Percentiles rank a stretch among this genome's conserved stretches.
Evolutionary conservation across 352 stramenopile genomes (phyloP).

Genomic region (Aphanomyces stellatus): DNA sequence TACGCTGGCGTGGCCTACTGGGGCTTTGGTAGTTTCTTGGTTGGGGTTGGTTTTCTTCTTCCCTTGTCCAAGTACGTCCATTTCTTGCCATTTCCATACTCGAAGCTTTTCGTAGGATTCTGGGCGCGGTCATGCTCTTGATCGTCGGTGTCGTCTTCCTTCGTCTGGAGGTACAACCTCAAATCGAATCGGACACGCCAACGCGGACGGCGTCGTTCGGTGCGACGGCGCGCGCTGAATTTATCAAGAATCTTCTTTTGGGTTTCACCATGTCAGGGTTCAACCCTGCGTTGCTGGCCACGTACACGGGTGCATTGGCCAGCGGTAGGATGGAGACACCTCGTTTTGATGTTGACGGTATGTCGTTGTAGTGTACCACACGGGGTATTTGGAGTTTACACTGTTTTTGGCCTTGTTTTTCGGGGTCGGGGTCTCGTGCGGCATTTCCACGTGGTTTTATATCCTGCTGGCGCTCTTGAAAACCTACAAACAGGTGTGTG

Average conservation of each 20-base stretch:
- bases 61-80: constrained; percentile 82
- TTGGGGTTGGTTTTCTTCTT: constrained; percentile 70
- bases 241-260: constrained; percentile 76
- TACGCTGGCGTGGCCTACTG: constrained; percentile 84
- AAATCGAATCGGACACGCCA: constrained; percentile 51
- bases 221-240: constrained; percentile 39
- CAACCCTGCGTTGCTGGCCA: constrained; percentile 75
- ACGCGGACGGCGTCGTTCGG: constrained; percentile 22
- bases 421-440: constrained; percentile 66
- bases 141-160: constrained; percentile 75
- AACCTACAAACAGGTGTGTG: constrained; percentile 83
- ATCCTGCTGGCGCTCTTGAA: constrained; percentile 74
- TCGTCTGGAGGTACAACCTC: constrained; percentile 68
- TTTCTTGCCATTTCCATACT: neutral
- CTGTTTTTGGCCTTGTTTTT: constrained; percentile 80
- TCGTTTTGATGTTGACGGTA: neutral
- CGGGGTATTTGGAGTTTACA: constrained; percentile 80
- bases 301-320: constrained; percentile 81
- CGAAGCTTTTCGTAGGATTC: constrained; percentile 32
- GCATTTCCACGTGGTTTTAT: constrained; percentile 86
- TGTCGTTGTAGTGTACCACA: constrained; percentile 63
- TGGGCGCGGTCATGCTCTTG: constrained; percentile 81
- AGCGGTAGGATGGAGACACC: constrained; percentile 35
- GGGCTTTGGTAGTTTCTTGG: constrained; percentile 84
- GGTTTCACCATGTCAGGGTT: constrained; percentile 83